Conservation (phyloP, 2,329 filamentous ascomycete genomes). For the Phyllosticta ampelicida region DNA sequence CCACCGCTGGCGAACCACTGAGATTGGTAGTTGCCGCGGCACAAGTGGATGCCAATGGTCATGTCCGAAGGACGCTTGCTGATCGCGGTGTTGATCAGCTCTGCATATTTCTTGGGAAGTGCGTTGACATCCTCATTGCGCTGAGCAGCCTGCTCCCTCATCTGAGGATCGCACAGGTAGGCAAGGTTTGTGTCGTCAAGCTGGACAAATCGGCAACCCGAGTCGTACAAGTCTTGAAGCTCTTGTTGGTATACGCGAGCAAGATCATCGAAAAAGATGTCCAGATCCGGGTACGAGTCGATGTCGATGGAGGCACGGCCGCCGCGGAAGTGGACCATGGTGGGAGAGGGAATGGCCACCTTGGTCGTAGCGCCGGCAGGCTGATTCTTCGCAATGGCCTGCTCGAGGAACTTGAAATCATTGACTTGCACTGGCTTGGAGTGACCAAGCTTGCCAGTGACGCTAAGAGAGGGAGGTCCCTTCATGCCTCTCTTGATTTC, state of each 20-base stretch:
- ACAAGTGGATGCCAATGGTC: conserved; percentile 47
- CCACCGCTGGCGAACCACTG: conserved; percentile 49
- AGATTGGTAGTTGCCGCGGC: conserved; percentile 46
- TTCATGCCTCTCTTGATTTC: conserved; percentile 35
- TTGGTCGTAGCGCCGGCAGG: conserved; percentile 37
- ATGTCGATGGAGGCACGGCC: conserved; percentile 43
- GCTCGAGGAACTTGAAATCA: conserved; percentile 45
- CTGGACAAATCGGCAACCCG: conserved; percentile 47
- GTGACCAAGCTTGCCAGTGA: conserved; percentile 44
- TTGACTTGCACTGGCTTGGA: conserved; percentile 45
- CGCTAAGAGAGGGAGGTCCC: conserved; percentile 41
- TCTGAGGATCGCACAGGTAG: conserved; percentile 47
- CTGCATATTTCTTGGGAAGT: conserved; percentile 42
- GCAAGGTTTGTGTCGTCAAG: conserved; percentile 51
- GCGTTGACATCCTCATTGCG: conserved; percentile 41
- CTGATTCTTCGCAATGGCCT: conserved; percentile 30
- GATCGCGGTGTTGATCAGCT: conserved; percentile 45
- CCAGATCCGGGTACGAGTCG: conserved; percentile 43
- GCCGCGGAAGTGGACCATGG: conserved; percentile 51
- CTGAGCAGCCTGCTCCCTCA: conserved; percentile 43
- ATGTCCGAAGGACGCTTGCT: conserved; percentile 43
- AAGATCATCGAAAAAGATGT: conserved; percentile 46
- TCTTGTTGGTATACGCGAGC: conserved; percentile 47
- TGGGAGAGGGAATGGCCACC: conserved; percentile 47
- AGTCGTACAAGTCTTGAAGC: conserved; percentile 41